phyloP scores from a whole-genome alignment of 306 rosid genomes.

The Cicer yamashitae region DNA sequence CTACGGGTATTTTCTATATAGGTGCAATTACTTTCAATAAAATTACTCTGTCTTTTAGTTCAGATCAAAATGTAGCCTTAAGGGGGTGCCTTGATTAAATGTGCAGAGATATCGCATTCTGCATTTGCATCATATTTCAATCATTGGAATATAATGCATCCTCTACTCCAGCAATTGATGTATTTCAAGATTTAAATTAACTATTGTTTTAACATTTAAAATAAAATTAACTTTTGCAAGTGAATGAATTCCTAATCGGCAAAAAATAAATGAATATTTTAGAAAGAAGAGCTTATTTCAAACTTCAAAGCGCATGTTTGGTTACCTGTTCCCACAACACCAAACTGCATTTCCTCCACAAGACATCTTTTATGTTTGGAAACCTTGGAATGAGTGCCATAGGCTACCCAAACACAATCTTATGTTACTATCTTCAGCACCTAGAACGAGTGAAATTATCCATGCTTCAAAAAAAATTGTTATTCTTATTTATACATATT shows the following conservation, averaged over 20 bases:
- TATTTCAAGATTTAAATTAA: conserved; percentile 1
- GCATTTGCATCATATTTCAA: background rate
- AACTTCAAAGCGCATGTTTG: too few species aligned
- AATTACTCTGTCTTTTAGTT: background rate
- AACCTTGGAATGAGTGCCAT: background rate
- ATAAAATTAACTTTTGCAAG: background rate
- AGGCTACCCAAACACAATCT: background rate
- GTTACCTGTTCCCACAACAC: too few species aligned
- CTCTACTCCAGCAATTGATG: background rate
- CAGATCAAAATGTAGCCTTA: background rate
- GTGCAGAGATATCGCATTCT: background rate
- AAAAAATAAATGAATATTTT: background rate
- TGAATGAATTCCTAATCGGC: background rate
- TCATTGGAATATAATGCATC: background rate
- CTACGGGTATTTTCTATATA: background rate
- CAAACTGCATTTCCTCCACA: too few species aligned
- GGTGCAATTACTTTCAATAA: background rate
- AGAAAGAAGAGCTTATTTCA: too few species aligned
- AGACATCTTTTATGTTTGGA: background rate
- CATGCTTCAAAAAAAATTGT: background rate
- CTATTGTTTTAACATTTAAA: background rate
- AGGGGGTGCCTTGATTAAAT: background rate
- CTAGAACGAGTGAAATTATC: conserved; percentile 7
- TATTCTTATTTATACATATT: background rate
- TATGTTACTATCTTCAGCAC: conserved; percentile 1